phyloP scores from a whole-genome alignment of 2,329 filamentous ascomycete species.

The Periglandula ipomoeae region DNA sequence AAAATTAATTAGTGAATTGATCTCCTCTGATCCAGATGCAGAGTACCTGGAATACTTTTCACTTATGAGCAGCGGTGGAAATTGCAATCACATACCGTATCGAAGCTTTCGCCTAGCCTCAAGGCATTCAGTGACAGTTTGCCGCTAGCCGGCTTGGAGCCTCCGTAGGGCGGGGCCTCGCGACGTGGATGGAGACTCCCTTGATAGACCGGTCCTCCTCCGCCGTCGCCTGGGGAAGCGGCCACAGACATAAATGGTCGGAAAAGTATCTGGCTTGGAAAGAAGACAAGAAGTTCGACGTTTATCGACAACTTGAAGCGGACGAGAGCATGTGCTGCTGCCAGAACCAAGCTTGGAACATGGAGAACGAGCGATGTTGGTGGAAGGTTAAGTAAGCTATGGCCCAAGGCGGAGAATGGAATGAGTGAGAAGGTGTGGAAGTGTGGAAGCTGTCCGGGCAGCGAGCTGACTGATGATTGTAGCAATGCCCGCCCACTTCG shows the following conservation, averaged over 20 bases:
- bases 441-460: too few species aligned
- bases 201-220: not conserved
- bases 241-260: conserved; percentile 7
- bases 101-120: conserved; percentile 8
- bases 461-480: not conserved
- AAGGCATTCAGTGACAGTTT: conserved; percentile 8
- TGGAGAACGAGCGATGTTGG: not conserved
- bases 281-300: not conserved
- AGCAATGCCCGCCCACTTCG: not conserved
- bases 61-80: not conserved
- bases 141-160: not conserved
- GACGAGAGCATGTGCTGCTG: not conserved
- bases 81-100: conserved; percentile 6
- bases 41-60: too few species aligned
- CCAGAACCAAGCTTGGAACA: not conserved
- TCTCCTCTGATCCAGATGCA: too few species aligned
- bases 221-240: conserved; percentile 5
- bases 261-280: not conserved
- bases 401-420: not conserved
- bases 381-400: not conserved
- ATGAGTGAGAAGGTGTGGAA: not conserved
- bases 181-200: not conserved
- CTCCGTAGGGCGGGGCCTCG: conserved; percentile 3
- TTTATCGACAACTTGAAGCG: not conserved
- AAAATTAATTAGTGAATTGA: not conserved